Evolutionary conservation across 257 asterid genomes (phyloP).

Genomic region (Solanum pimpinellifolium): DNA sequence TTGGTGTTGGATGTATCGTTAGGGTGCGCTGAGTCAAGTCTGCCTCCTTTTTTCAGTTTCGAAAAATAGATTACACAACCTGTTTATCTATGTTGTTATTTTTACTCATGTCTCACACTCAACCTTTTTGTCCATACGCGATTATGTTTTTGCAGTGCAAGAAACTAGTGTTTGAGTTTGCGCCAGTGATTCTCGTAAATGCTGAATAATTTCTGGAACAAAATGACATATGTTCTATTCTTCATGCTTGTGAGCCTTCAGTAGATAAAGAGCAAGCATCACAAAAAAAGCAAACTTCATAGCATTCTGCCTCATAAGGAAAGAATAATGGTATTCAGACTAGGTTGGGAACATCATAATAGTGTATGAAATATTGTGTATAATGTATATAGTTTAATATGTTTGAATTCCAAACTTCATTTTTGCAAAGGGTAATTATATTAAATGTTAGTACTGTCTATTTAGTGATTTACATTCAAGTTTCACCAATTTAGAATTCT

Average conservation of each 20-base stretch:
- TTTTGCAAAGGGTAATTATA: neutral
- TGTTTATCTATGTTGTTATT: neutral
- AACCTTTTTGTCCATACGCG: neutral
- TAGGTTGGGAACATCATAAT: neutral
- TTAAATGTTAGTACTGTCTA: neutral
- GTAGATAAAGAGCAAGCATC: neutral
- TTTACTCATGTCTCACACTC: neutral
- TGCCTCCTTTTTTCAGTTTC: neutral
- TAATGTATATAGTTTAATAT: neutral
- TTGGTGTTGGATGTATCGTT: neutral
- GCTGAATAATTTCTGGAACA: slow-evolving; percentile 74
- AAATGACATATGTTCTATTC: slow-evolving; percentile 43
- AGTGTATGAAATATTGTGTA: neutral
- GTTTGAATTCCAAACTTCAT: neutral
- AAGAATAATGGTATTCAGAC: neutral
- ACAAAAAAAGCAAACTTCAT: neutral
- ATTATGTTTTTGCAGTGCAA: slow-evolving; percentile 51
- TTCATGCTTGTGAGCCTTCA: slow-evolving; percentile 32
- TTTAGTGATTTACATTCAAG: no score
- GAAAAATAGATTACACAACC: neutral
- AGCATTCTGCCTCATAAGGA: neutral
- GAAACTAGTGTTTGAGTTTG: slow-evolving; percentile 73
- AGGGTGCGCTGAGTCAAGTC: neutral
- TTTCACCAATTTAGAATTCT: no score
- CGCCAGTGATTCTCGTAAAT: slow-evolving; percentile 57